Conservation (phyloP, 2,329 filamentous ascomycete genomes). For the Paracoccidioides lutzii region DNA sequence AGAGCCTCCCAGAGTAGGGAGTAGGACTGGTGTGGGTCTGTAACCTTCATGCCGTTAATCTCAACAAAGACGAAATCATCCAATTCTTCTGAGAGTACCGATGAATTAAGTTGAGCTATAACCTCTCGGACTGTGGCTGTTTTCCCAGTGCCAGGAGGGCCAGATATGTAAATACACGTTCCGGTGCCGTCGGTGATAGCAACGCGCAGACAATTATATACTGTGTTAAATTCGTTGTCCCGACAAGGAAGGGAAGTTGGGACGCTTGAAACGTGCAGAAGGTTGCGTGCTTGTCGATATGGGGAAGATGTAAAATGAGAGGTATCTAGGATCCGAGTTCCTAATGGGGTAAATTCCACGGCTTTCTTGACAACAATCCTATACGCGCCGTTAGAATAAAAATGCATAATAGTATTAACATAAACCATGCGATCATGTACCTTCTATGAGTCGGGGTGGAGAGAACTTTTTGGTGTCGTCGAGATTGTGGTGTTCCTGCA, state of each 20-base stretch:
- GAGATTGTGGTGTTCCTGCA: constrained; percentile 31
- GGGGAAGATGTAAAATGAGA: constrained; percentile 66
- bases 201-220: constrained; percentile 86
- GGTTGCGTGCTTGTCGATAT: constrained; percentile 78
- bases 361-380: constrained; percentile 68
- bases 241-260: constrained; percentile 80
- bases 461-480: constrained; percentile 33
- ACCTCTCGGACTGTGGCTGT: constrained; percentile 96
- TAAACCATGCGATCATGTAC: constrained; percentile 16
- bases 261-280: constrained; percentile 86
- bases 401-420: neutral
- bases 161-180: constrained; percentile 96
- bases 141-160: constrained; percentile 95
- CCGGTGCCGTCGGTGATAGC: constrained; percentile 89
- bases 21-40: constrained; percentile 93
- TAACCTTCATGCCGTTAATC: constrained; percentile 99
- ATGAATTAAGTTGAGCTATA: constrained; percentile 73
- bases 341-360: constrained; percentile 90
- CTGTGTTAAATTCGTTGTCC: constrained; percentile 78
- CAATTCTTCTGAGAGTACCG: constrained; percentile 76
- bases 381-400: neutral
- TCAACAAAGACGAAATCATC: constrained; percentile 99
- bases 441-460: constrained; percentile 53
- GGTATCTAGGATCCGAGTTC: constrained; percentile 70
- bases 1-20: constrained; percentile 90